Conservation (phyloP, 371 early-diverging fungal species). For the Mortierella sp. region DNA sequence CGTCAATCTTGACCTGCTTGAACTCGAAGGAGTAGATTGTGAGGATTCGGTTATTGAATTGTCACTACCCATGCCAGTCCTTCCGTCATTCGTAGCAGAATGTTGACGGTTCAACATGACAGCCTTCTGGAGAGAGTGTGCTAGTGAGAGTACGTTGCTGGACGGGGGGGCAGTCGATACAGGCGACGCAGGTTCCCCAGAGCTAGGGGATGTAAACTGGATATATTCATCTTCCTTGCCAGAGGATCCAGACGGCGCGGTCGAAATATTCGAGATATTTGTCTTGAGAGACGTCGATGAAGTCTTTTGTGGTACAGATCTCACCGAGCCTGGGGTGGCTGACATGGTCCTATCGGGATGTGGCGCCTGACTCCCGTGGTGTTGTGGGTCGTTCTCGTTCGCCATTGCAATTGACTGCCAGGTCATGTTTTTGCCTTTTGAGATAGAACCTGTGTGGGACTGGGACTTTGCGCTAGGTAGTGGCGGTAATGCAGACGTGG, state of each 20-base stretch:
- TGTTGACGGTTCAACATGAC: conserved; percentile 14
- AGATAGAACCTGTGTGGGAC: conserved; percentile 33
- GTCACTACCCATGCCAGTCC: not conserved
- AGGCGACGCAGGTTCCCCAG: not conserved
- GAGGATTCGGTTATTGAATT: conserved; percentile 1
- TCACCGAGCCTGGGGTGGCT: not conserved
- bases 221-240: not conserved
- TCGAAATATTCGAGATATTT: conserved; percentile 3
- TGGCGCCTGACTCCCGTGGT: not conserved
- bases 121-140: conserved; percentile 35
- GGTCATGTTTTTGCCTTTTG: conserved; percentile 21
- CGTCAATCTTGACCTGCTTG: conserved; percentile 6
- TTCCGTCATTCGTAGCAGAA: conserved; percentile 1
- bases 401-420: conserved; percentile 8
- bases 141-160: conserved; percentile 20
- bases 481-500: conserved; percentile 33
- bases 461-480: conserved; percentile 29
- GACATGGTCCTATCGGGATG: conserved; percentile 9
- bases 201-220: conserved; percentile 3
- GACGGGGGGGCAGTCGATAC: conserved; percentile 4
- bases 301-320: conserved; percentile 16
- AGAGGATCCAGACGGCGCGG: not conserved
- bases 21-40: conserved; percentile 1
- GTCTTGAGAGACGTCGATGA: conserved; percentile 23
- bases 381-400: not conserved